These are phyloP conservation scores for Cordyceps militaris DNA, from an alignment of 2,329 filamentous ascomycete genomes.

Conservation along the genomic window DNA sequence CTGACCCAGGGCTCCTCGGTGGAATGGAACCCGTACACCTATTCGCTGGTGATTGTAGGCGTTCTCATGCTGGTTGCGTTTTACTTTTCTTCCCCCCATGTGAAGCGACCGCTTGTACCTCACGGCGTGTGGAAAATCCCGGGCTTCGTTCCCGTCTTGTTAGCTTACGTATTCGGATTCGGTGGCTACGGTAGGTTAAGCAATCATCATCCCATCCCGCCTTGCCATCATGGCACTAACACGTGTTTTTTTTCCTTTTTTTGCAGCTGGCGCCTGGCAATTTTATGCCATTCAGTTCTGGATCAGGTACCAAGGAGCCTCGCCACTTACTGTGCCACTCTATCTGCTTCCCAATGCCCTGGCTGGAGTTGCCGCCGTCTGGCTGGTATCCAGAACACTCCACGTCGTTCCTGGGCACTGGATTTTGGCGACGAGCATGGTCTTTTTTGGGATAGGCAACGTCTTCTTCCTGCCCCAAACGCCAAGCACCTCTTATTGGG, in stretches of 20 bases:
- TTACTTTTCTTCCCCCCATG: background rate
- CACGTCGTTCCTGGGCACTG: constrained; percentile 38
- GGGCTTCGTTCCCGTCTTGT: constrained; percentile 1
- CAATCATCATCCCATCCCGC: too few relatives aligned
- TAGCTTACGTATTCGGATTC: constrained; percentile 5
- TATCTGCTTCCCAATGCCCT: constrained; percentile 39
- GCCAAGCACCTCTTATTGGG: constrained; percentile 35
- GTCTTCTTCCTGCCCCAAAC: constrained; percentile 25
- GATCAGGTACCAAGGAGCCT: constrained; percentile 29
- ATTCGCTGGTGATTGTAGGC: constrained; percentile 9
- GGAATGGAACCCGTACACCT: constrained; percentile 11
- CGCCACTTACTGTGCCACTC: constrained; percentile 33
- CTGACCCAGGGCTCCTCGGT: constrained; percentile 8
- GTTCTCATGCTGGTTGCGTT: constrained; percentile 6
- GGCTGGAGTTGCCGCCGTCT: constrained; percentile 37
- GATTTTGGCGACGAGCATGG: constrained; percentile 37
- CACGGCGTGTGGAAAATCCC: background rate
- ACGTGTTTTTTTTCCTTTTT: background rate
- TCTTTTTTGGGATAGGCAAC: constrained; percentile 15
- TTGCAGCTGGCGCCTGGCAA: constrained; percentile 23
- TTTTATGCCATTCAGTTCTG: constrained; percentile 34
- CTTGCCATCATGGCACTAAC: background rate
- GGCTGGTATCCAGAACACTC: constrained; percentile 38
- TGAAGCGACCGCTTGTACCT: constrained; percentile 7
- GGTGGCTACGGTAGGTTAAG: constrained; percentile 5